phyloP scores from a whole-genome alignment of 257 asterid species.

The Solanum piurae region DNA sequence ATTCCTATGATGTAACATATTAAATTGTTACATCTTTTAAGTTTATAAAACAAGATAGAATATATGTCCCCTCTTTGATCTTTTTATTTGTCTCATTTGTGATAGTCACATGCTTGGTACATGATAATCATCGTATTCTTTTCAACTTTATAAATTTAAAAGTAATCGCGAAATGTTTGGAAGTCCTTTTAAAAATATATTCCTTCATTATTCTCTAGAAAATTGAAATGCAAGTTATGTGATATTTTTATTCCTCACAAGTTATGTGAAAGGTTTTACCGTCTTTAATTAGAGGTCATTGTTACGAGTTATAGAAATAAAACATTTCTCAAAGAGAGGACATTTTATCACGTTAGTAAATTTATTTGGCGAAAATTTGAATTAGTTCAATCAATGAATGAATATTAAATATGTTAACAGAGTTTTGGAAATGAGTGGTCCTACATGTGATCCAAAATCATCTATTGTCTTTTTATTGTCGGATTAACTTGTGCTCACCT shows the following conservation, averaged over 20 bases:
- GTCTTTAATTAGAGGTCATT: not conserved
- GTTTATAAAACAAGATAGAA: not conserved
- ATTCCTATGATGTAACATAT: not conserved
- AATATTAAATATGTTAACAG: not conserved
- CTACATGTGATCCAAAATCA: no score
- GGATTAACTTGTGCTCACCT: no score
- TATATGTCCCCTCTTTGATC: not conserved
- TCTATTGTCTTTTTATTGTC: no score
- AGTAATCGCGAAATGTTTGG: rapidly evolving
- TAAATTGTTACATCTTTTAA: not conserved
- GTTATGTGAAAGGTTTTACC: not conserved
- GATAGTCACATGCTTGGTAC: not conserved
- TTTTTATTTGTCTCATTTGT: not conserved
- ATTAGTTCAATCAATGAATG: not conserved
- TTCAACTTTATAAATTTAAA: not conserved
- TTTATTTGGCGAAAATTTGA: not conserved
- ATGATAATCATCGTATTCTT: no score
- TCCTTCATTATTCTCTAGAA: not conserved
- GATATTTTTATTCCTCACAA: not conserved
- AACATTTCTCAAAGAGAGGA: not conserved
- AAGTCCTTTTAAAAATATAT: not conserved
- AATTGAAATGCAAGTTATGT: not conserved
- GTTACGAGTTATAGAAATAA: not conserved
- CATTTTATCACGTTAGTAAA: not conserved
- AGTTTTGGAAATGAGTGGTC: no score